Conservation (phyloP, 2,329 filamentous ascomycete genomes). For the Fusarium sp. region DNA sequence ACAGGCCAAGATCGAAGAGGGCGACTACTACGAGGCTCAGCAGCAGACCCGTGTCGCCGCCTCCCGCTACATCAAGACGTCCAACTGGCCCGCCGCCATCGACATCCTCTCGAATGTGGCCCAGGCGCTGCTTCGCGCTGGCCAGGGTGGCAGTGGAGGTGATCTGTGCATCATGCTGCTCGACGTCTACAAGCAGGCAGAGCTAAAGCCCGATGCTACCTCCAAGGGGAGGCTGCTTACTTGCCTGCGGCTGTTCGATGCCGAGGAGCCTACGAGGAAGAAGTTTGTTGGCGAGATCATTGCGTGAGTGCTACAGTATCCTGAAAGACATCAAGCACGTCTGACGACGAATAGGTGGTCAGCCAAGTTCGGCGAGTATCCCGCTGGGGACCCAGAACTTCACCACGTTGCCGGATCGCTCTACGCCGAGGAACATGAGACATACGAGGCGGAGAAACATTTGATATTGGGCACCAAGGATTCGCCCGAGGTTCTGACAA, state of each 20-base stretch:
- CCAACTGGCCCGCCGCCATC: constrained; percentile 86
- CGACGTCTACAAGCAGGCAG: constrained; percentile 91
- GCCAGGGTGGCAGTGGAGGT: constrained; percentile 93
- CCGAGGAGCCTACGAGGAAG: constrained; percentile 90
- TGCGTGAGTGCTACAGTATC: constrained; percentile 61
- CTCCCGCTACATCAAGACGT: constrained; percentile 89
- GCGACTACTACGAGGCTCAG: constrained; percentile 97
- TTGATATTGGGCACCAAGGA: constrained; percentile 89
- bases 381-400: constrained; percentile 91
- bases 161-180: constrained; percentile 89
- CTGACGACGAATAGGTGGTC: constrained; percentile 73
- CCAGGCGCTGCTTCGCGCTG: constrained; percentile 86
- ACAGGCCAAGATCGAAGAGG: constrained; percentile 88
- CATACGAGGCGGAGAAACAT: constrained; percentile 93
- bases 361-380: constrained; percentile 84
- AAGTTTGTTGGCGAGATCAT: constrained; percentile 91
- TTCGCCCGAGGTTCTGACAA: constrained; percentile 82
- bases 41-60: constrained; percentile 97
- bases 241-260: constrained; percentile 82
- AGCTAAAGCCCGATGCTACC: constrained; percentile 79
- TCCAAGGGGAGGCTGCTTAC: constrained; percentile 82
- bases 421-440: constrained; percentile 92
- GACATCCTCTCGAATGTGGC: constrained; percentile 89
- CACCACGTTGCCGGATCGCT: constrained; percentile 91
- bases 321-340: neutral